Evolutionary conservation across 495 filamentous ascomycete genomes (phyloP).

Genomic region (Extremus antarcticus): DNA sequence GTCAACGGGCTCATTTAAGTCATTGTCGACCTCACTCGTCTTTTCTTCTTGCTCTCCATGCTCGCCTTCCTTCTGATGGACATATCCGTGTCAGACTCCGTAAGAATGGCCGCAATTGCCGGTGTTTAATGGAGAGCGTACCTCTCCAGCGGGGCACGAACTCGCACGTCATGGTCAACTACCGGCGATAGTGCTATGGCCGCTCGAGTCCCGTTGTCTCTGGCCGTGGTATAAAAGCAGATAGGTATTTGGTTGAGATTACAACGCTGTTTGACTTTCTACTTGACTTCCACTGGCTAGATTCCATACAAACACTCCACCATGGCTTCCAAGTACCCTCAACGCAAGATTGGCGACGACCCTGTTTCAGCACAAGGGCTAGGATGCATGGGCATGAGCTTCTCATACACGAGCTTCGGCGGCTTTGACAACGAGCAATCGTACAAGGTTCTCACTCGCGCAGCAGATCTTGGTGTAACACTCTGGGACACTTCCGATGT

Average conservation of each 20-base stretch:
- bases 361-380: conserved; percentile 33
- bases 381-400: conserved; percentile 35
- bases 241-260: too few species aligned
- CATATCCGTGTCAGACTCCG: too few species aligned
- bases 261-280: too few species aligned
- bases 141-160: not conserved
- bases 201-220: too few species aligned
- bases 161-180: not conserved
- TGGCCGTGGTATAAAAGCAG: too few species aligned
- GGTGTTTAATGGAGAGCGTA: not conserved
- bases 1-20: not conserved
- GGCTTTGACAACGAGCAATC: conserved; percentile 24
- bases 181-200: not conserved
- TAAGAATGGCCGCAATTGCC: not conserved
- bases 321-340: conserved; percentile 21
- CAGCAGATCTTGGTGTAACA: conserved; percentile 21
- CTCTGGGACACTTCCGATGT: conserved; percentile 24
- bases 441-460: conserved; percentile 16
- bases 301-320: not conserved
- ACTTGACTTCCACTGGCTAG: too few species aligned
- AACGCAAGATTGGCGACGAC: conserved; percentile 33
- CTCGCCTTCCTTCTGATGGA: too few species aligned
- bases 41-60: too few species aligned
- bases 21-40: not conserved
- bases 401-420: conserved; percentile 22